These are phyloP conservation scores for Pecoramyces ruminantium DNA, from an alignment of 192 early-diverging fungal species.

Conservation along the genomic window DNA sequence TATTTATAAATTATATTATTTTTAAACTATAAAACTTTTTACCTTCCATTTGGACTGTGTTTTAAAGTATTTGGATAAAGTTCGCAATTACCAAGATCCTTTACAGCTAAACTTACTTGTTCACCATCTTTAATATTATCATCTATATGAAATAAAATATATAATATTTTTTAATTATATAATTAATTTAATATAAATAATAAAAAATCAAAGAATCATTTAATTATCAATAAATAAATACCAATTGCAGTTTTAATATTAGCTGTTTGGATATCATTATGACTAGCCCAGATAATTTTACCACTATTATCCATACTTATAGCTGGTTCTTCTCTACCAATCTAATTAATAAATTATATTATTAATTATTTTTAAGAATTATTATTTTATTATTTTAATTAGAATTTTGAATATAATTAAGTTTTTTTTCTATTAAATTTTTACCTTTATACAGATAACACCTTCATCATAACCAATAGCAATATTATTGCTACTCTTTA, in stretches of 20 bases:
- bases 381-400: neutral
- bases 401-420: neutral
- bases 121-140: conserved; percentile 88
- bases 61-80: conserved; percentile 87
- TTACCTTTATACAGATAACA: conserved; percentile 73
- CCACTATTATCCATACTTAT: conserved; percentile 92
- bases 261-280: conserved; percentile 89
- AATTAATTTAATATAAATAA: too few species aligned
- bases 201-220: too few species aligned
- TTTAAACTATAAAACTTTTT: neutral
- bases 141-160: too few species aligned
- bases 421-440: neutral
- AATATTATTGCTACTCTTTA: conserved; percentile 73
- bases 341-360: conserved; percentile 5
- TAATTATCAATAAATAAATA: conserved; percentile 8
- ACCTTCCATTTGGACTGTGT: conserved; percentile 92
- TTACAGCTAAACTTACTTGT: conserved; percentile 59
- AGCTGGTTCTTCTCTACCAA: conserved; percentile 89
- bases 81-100: conserved; percentile 96
- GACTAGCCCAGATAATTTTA: conserved; percentile 95
- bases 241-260: conserved; percentile 70
- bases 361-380: neutral
- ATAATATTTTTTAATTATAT: too few species aligned
- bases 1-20: too few species aligned
- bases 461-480: conserved; percentile 96